Conservation (phyloP, 345 rosid genomes). For the Aegle marmelos region DNA sequence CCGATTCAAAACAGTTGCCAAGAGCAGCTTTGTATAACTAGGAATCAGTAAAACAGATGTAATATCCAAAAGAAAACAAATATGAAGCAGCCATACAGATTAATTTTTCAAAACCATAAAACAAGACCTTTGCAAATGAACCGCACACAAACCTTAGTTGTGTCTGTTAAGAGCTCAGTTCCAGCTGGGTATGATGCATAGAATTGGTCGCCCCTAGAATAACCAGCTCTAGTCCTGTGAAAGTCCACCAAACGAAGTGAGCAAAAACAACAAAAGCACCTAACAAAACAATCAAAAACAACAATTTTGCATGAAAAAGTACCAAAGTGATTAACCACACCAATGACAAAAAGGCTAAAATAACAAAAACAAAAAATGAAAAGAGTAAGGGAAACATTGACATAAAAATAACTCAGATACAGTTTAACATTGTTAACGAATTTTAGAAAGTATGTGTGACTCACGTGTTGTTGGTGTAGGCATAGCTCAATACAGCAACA, state of each 20-base stretch:
- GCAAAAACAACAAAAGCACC: neutral
- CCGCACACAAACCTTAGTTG: slow-evolving; percentile 49
- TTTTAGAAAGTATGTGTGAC: slow-evolving; percentile 6
- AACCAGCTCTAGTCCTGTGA: slow-evolving; percentile 85
- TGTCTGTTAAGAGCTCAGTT: slow-evolving; percentile 81
- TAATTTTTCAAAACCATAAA: neutral
- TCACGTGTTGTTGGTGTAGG: slow-evolving; percentile 85
- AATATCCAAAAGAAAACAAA: neutral
- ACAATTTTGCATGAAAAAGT: neutral
- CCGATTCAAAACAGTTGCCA: slow-evolving; percentile 78
- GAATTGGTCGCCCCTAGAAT: slow-evolving; percentile 83
- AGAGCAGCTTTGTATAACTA: slow-evolving; percentile 89
- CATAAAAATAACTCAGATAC: neutral
- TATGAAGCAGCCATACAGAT: neutral
- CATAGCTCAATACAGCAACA: slow-evolving; percentile 51
- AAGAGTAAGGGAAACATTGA: neutral
- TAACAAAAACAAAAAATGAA: neutral
- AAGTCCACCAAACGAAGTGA: neutral
- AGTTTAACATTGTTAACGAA: neutral
- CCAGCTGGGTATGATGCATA: slow-evolving; percentile 93
- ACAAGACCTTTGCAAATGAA: neutral
- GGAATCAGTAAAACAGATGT: slow-evolving; percentile 11
- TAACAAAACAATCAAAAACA: neutral
- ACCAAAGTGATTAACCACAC: neutral
- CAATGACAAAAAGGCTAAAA: neutral